phyloP scores from a whole-genome alignment of 2,329 filamentous ascomycete genomes.

The Verticillium nubilum region DNA sequence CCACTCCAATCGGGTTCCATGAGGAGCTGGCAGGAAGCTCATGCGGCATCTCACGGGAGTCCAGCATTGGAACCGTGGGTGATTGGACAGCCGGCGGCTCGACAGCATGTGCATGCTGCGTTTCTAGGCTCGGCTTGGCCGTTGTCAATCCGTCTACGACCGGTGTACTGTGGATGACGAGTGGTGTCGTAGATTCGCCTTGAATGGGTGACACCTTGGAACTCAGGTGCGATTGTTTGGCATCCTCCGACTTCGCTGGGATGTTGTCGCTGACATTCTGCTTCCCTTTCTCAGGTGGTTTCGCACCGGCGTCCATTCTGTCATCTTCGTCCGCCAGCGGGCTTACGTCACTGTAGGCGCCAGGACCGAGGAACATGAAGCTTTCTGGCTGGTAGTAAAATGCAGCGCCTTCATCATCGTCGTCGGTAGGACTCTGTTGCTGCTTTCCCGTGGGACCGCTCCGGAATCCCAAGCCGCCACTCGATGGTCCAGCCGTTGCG shows the following conservation, averaged over 20 bases:
- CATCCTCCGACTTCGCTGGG: background rate
- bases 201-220: conserved; percentile 17
- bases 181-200: conserved; percentile 19
- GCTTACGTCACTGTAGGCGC: conserved; percentile 38
- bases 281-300: background rate
- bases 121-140: background rate
- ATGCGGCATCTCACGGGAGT: conserved; percentile 24
- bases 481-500: conserved; percentile 13
- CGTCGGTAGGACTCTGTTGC: conserved; percentile 15
- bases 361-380: conserved; percentile 48
- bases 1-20: conserved; percentile 35
- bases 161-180: conserved; percentile 15
- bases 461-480: conserved; percentile 12
- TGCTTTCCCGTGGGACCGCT: conserved; percentile 2
- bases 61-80: conserved; percentile 24
- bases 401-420: conserved; percentile 24
- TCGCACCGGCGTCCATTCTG: conserved; percentile 2
- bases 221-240: background rate
- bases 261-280: background rate
- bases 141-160: conserved; percentile 1
- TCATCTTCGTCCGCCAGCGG: conserved; percentile 35
- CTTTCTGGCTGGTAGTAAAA: conserved; percentile 45
- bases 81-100: background rate
- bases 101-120: background rate
- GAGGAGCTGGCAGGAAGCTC: conserved; percentile 22